phyloP scores from a whole-genome alignment of 345 rosid species.

The Hevea brasiliensis region DNA sequence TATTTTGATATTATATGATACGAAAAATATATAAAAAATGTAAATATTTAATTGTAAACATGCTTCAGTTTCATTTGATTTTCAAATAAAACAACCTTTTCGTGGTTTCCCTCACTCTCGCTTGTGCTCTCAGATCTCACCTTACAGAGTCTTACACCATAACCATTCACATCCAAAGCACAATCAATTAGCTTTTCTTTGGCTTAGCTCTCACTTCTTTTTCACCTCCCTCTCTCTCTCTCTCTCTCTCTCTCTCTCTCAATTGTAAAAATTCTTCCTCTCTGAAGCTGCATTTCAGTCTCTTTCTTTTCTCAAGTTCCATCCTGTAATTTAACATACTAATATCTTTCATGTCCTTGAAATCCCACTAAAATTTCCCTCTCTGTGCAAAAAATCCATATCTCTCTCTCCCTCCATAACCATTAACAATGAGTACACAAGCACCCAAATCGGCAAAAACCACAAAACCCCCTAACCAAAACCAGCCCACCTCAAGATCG shows the following conservation, averaged over 20 bases:
- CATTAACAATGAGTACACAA: constrained; percentile 50
- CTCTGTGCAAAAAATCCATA: no score
- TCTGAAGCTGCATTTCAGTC: neutral
- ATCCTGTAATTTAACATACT: no score
- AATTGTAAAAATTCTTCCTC: neutral
- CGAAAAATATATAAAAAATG: no score
- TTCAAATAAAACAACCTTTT: neutral
- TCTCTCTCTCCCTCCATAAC: no score
- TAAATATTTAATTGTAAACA: no score
- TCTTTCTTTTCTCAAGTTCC: no score
- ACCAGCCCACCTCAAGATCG: constrained; percentile 42
- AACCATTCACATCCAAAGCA: constrained; percentile 9
- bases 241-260: neutral
- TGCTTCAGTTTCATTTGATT: neutral
- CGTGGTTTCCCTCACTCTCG: constrained; percentile 17
- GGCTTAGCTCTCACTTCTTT: neutral
- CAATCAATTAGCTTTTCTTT: neutral
- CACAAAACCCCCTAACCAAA: constrained; percentile 28
- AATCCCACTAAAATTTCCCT: no score
- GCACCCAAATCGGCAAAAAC: constrained; percentile 49
- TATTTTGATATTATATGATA: no score
- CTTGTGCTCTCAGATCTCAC: constrained; percentile 10
- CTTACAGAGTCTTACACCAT: no score
- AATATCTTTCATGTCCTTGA: neutral
- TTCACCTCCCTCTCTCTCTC: neutral